A percentile compares a stretch with the other conserved stretches of the same genome.
Conservation (phyloP, 2,329 filamentous ascomycete species). For the Trichoderma afroharzianum region DNA sequence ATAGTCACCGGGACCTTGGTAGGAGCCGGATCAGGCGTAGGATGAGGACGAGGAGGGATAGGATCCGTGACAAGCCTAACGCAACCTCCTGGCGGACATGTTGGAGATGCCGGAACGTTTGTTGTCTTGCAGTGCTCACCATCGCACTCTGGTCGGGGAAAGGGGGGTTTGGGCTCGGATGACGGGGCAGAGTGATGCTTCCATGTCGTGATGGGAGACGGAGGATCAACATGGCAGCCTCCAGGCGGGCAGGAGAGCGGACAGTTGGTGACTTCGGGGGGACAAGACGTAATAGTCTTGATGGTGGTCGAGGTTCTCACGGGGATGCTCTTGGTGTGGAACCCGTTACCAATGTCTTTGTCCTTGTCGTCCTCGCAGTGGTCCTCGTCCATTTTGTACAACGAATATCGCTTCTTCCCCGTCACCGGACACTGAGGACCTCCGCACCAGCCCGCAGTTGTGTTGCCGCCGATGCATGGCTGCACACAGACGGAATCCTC, state of each 20-base stretch:
- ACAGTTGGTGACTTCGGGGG: conserved; percentile 44
- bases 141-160: neutral
- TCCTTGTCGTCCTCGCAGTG: conserved; percentile 8
- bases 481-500: conserved; percentile 23
- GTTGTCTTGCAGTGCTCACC: neutral
- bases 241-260: neutral
- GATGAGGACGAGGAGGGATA: neutral
- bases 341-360: neutral
- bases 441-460: conserved; percentile 25
- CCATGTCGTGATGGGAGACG: neutral
- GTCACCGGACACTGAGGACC: conserved; percentile 17
- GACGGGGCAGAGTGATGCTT: neutral
- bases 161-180: neutral
- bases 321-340: neutral
- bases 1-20: conserved; percentile 12
- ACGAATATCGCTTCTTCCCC: conserved; percentile 19
- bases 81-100: conserved; percentile 6
- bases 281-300: conserved; percentile 39
- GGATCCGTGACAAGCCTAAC: neutral
- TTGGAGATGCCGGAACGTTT: neutral
- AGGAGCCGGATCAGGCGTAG: neutral
- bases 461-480: conserved; percentile 21
- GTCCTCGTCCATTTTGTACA: conserved; percentile 19
- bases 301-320: conserved; percentile 11
- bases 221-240: neutral